Conservation (phyloP, 495 filamentous ascomycete genomes). For the Sordaria brevicollis region DNA sequence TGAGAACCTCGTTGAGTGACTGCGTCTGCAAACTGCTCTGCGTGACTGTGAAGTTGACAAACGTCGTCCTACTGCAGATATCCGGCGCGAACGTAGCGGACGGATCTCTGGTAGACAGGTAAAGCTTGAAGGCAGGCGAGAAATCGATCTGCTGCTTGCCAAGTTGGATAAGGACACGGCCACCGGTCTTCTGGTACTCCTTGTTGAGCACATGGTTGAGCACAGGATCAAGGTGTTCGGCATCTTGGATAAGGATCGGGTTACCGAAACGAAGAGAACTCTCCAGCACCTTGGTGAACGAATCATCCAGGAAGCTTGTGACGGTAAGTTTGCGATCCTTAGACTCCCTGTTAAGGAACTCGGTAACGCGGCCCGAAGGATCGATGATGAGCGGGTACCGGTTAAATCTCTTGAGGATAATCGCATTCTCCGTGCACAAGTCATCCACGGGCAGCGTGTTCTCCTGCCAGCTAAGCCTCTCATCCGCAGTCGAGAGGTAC, state of each 20-base stretch:
- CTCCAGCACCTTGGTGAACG: conserved; percentile 95
- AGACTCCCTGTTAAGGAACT: conserved; percentile 90
- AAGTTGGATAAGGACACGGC: conserved; percentile 94
- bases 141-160: conserved; percentile 99
- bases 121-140: conserved; percentile 92
- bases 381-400: conserved; percentile 97
- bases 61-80: conserved; percentile 94
- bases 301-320: conserved; percentile 95
- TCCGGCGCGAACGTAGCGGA: conserved; percentile 96
- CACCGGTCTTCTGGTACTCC: conserved; percentile 98
- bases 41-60: conserved; percentile 99
- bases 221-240: conserved; percentile 91
- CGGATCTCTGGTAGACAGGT: conserved; percentile 89
- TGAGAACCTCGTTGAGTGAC: conserved; percentile 91
- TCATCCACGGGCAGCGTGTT: conserved; percentile 97
- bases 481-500: conserved; percentile 93
- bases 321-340: conserved; percentile 90
- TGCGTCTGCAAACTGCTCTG: conserved; percentile 98
- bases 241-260: conserved; percentile 96
- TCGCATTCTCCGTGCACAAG: conserved; percentile 96
- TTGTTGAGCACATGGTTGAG: conserved; percentile 99
- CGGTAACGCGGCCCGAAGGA: conserved; percentile 84
- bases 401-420: conserved; percentile 95
- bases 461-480: conserved; percentile 87
- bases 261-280: conserved; percentile 96